Base-by-base conservation (phyloP, 306 rosid genomes). In the Quercus glauca region DNA sequence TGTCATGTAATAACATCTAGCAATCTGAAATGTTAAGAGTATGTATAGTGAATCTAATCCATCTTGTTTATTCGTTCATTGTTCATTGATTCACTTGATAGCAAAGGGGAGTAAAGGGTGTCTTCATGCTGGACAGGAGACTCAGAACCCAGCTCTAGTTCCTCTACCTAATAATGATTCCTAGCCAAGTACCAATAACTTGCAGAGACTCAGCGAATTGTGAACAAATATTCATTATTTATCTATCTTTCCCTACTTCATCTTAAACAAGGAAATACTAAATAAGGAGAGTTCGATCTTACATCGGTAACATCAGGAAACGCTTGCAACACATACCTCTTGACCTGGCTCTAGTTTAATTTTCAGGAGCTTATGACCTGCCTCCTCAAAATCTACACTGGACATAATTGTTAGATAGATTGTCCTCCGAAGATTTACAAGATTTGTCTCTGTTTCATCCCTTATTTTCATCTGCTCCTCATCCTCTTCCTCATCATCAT, bases 301-400 rank as follows among this genome's bases (percentile, higher is more conserved):
- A 64, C 65, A 76, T 43, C 49, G 78, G 52, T 45, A 45, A 9
- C 52, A 45, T 45, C 11, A 45, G 72, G n/a, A 76, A 84, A 29
- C 53, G 49, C 49, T 67, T 55, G 69, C 17, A 71, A 59, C 59
- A 78, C 94, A 80, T 84, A 91, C 95, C 93, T 94, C 99, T 83
- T 93, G 99, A 64, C 99, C 99, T 13, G 99, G 91, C 93, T 95
- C 99, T 6, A 95, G 91, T 88, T 91, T 93, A 79, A 95, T 95
- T 86, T 95, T 91, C 64, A 93, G 88, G 76, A 95, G 99, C 83
- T 93, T 93, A 78, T 95, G 99, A 77, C 99, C 94, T 4, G 98
- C 99, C 85, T 95, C 99, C 91, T 95, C 99, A 81, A 95, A 95
- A 85, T 95, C 97, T 56, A 91, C 98, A 88, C 97, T 91, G 69